Percentiles rank a stretch among this genome's conserved stretches.
Evolutionary conservation across 306 rosid genomes (phyloP).

Genomic region (Cicer cuneatum): DNA sequence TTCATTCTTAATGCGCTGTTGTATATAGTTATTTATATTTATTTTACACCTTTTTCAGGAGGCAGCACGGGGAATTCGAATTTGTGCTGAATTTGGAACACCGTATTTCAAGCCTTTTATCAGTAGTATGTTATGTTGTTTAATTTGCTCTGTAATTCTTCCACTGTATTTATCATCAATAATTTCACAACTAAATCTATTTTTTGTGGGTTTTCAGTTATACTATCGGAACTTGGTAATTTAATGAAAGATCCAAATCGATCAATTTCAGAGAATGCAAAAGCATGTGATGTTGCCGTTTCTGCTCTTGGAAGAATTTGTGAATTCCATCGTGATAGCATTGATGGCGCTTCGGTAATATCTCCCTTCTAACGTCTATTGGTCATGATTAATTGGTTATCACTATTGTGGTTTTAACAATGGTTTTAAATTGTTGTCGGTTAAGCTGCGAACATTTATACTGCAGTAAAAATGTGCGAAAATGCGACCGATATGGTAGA

Average conservation of each 20-base stretch:
- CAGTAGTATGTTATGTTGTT: constrained; percentile 35
- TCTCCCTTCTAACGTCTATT: constrained; percentile 23
- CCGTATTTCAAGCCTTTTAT: constrained; percentile 49
- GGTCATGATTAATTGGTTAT: not conserved
- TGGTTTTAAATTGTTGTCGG: not conserved
- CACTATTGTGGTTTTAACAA: not conserved
- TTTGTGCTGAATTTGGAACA: constrained; percentile 55
- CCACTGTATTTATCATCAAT: not conserved
- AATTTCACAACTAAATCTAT: constrained; percentile 27
- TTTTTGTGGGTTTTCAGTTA: constrained; percentile 40
- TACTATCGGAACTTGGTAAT: constrained; percentile 40
- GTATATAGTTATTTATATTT: not conserved
- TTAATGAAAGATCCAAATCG: constrained; percentile 39
- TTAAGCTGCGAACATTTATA: not conserved
- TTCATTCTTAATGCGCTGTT: not conserved
- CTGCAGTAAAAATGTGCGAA: not conserved
- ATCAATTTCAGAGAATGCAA: constrained; percentile 37
- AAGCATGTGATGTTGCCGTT: constrained; percentile 51
- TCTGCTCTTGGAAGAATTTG: constrained; percentile 61
- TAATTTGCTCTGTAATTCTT: constrained; percentile 6
- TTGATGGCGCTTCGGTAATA: constrained; percentile 50
- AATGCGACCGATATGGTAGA: not conserved
- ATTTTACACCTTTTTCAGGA: constrained; percentile 47
- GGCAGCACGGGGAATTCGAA: constrained; percentile 50
- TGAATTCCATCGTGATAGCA: constrained; percentile 48